These are phyloP conservation scores for Miscanthus lutarioriparius DNA, from an alignment of 176 grass and related monocot species.

Conservation along the genomic window DNA sequence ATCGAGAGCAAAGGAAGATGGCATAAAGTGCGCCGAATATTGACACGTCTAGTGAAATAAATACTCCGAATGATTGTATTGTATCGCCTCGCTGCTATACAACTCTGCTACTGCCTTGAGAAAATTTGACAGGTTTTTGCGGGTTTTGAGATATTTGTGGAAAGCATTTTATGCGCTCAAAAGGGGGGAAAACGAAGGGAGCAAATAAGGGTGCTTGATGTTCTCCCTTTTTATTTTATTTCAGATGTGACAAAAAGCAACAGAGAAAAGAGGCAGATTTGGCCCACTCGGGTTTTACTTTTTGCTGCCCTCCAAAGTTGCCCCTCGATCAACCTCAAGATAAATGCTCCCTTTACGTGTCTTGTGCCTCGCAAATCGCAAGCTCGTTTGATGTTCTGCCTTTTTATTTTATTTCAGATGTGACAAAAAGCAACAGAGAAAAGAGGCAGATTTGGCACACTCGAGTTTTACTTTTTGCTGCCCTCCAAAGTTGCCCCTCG, in stretches of 20 bases:
- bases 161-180: background rate
- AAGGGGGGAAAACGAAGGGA: background rate
- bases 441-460: background rate
- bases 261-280: background rate
- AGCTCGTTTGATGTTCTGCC: background rate
- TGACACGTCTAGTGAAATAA: background rate
- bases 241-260: background rate
- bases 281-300: background rate
- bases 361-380: background rate
- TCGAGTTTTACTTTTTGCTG: background rate
- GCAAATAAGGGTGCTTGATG: background rate
- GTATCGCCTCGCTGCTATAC: background rate
- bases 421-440: background rate
- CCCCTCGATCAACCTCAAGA: background rate
- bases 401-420: background rate
- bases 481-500: background rate
- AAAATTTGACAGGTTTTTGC: background rate
- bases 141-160: background rate
- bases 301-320: background rate
- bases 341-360: background rate
- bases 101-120: background rate
- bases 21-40: background rate
- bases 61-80: background rate
- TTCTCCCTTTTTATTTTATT: background rate
- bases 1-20: background rate